Percentiles rank a stretch among this genome's conserved stretches.
Evolutionary conservation across 768 basidiomycete species (phyloP).

Genomic region (Tulasnella sp.): DNA sequence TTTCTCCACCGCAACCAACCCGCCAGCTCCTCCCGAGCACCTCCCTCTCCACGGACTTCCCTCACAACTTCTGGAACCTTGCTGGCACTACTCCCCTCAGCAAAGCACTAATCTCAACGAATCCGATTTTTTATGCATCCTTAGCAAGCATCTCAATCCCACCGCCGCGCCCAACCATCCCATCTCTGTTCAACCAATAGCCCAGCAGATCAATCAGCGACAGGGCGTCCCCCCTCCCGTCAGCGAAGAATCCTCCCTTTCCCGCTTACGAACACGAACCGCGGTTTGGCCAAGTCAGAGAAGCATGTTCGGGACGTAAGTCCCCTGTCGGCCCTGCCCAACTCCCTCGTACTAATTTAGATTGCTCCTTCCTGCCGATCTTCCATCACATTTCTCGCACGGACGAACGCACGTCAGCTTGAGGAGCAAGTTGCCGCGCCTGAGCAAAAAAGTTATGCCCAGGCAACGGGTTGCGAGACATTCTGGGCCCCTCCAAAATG

Average conservation of each 20-base stretch:
- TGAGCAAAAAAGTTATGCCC: no score
- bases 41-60: slow-evolving; percentile 3
- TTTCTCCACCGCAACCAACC: not conserved
- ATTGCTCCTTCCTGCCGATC: no score
- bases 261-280: slow-evolving; percentile 44
- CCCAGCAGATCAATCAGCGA: not conserved
- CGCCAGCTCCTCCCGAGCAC: not conserved
- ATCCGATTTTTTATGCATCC: slow-evolving; percentile 17
- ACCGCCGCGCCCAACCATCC: not conserved
- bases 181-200: not conserved
- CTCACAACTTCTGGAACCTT: slow-evolving; percentile 21
- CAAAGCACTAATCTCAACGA: slow-evolving; percentile 13
- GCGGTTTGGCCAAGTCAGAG: slow-evolving; percentile 59
- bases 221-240: slow-evolving; percentile 13
- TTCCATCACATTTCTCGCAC: no score
- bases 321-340: no score
- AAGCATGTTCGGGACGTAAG: slow-evolving; percentile 94
- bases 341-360: no score
- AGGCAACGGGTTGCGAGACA: no score
- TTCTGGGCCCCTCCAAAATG: no score
- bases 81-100: slow-evolving; percentile 6
- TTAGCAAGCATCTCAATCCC: slow-evolving; percentile 18
- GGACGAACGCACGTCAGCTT: no score
- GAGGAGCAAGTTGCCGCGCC: no score
- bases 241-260: slow-evolving; percentile 17